phyloP scores from a whole-genome alignment of 148 eudicot genomes.

The Bassia scoparia region DNA sequence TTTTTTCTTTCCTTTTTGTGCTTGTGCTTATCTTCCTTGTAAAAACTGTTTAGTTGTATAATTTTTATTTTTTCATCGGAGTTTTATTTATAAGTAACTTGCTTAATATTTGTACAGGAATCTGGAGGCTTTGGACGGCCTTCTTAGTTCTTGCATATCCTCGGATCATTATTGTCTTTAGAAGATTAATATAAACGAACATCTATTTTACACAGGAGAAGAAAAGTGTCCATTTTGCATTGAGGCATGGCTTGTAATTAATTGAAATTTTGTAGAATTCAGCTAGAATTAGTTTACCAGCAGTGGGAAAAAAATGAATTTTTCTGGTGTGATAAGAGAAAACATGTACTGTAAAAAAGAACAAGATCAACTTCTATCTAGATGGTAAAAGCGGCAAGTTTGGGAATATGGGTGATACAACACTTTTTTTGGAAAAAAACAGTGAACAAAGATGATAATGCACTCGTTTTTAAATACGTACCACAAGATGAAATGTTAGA shows the following conservation, averaged over 20 bases:
- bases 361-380: no score
- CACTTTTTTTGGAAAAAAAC: no score
- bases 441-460: no score
- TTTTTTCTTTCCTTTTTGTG: not conserved
- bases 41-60: no score
- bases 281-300: not conserved
- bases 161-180: no score
- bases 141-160: not conserved
- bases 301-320: not conserved
- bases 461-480: no score
- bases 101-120: slow-evolving; percentile 13
- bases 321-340: not conserved
- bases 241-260: not conserved
- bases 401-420: no score
- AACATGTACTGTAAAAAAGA: not conserved
- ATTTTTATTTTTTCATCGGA: no score
- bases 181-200: not conserved
- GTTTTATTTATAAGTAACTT: not conserved
- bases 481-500: no score
- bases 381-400: no score
- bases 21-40: no score
- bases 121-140: not conserved
- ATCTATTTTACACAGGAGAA: not conserved
- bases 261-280: not conserved
- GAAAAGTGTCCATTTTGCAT: not conserved